Evolutionary conservation across 2,329 filamentous ascomycete species (phyloP).

Genomic region (Coniella lustricola): DNA sequence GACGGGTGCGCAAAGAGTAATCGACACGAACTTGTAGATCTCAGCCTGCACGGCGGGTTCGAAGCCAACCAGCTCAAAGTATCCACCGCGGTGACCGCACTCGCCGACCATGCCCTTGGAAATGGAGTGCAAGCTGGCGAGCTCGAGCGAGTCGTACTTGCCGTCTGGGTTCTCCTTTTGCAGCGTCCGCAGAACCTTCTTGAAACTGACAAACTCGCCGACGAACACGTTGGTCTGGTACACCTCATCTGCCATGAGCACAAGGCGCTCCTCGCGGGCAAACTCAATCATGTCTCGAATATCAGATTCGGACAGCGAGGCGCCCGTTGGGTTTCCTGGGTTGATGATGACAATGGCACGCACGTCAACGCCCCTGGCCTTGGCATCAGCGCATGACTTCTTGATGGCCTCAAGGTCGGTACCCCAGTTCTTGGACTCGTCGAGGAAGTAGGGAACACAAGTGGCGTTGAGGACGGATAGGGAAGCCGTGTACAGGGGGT

Average conservation of each 20-base stretch:
- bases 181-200: conserved; percentile 73
- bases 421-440: conserved; percentile 80
- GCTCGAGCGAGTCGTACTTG: conserved; percentile 77
- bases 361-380: conserved; percentile 72
- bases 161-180: conserved; percentile 68
- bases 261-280: conserved; percentile 75
- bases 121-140: conserved; percentile 85
- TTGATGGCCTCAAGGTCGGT: conserved; percentile 78
- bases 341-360: conserved; percentile 96
- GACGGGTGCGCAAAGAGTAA: conserved; percentile 92
- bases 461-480: conserved; percentile 77
- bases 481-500: conserved; percentile 94
- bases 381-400: conserved; percentile 65
- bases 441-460: conserved; percentile 88
- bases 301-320: conserved; percentile 70
- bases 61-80: conserved; percentile 93
- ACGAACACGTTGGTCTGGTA: conserved; percentile 99
- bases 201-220: conserved; percentile 94
- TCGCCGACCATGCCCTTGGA: conserved; percentile 99
- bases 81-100: conserved; percentile 94
- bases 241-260: conserved; percentile 92
- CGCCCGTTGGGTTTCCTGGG: conserved; percentile 94
- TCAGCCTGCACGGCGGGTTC: conserved; percentile 77
- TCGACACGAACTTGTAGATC: conserved; percentile 98
- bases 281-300: conserved; percentile 82